These are phyloP conservation scores for Fusarium redolens DNA, from an alignment of 2,329 filamentous ascomycete genomes.

Conservation along the genomic window DNA sequence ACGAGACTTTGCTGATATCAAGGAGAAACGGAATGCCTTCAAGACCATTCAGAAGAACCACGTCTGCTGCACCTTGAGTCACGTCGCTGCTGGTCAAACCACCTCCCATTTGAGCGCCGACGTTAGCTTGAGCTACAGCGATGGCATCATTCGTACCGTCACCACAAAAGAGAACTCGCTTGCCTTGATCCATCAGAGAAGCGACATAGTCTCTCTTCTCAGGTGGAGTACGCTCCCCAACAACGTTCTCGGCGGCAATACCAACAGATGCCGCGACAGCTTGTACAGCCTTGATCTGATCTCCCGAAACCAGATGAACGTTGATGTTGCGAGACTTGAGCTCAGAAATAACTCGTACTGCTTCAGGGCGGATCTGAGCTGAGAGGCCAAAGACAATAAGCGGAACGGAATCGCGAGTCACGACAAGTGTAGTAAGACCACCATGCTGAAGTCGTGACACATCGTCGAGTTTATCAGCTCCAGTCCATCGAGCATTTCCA, in stretches of 20 bases:
- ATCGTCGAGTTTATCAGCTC: background rate
- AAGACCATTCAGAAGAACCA: background rate
- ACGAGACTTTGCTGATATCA: constrained; percentile 2
- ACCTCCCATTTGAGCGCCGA: constrained; percentile 7
- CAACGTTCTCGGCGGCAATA: fast-evolving
- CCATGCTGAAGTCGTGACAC: background rate
- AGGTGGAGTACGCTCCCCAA: background rate
- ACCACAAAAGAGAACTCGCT: background rate
- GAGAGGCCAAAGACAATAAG: constrained; percentile 4
- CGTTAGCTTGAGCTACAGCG: background rate
- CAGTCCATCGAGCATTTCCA: constrained; percentile 11
- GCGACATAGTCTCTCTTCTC: constrained; percentile 13
- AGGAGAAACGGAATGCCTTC: constrained; percentile 5
- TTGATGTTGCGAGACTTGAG: constrained; percentile 1
- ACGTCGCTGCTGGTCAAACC: constrained; percentile 9
- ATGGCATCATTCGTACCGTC: constrained; percentile 5
- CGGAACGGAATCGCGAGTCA: background rate
- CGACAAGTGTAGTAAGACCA: constrained; percentile 9
- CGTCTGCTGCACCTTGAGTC: constrained; percentile 3
- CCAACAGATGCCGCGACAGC: background rate
- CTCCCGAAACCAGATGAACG: constrained; percentile 1
- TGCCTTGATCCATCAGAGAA: background rate
- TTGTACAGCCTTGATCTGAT: background rate
- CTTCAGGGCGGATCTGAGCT: background rate
- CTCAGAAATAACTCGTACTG: background rate